phyloP scores from a whole-genome alignment of 495 filamentous ascomycete genomes.

The Tuber microsphaerosporum region DNA sequence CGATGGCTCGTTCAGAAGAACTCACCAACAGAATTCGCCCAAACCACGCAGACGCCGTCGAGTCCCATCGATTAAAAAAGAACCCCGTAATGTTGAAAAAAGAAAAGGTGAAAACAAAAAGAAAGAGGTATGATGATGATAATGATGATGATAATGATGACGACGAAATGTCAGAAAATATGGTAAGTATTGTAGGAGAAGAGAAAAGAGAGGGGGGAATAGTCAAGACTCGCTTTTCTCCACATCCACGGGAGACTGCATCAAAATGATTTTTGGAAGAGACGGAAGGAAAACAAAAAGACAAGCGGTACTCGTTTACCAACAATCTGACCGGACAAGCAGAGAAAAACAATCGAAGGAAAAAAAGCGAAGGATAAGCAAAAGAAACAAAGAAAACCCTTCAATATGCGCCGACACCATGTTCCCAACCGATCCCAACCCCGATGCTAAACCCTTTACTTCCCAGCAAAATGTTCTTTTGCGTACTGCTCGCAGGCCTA shows the following conservation, averaged over 20 bases:
- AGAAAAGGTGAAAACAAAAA: conserved; percentile 27
- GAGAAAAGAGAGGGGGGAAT: neutral
- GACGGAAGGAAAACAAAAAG: conserved; percentile 23
- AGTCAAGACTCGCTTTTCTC: conserved; percentile 1
- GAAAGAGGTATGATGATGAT: conserved; percentile 11
- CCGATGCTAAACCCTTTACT: conserved; percentile 26
- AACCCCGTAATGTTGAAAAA: conserved; percentile 18
- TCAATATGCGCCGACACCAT: conserved; percentile 38
- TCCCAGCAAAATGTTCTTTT: conserved; percentile 73
- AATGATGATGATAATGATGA: neutral
- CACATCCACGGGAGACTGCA: conserved; percentile 2
- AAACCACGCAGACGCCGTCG: conserved; percentile 29
- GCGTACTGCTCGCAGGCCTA: conserved; percentile 98
- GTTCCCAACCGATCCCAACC: conserved; percentile 17
- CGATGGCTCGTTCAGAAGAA: conserved; percentile 32
- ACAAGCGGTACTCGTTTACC: conserved; percentile 22
- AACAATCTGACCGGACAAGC: conserved; percentile 13
- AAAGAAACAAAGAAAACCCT: conserved; percentile 23
- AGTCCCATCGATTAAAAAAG: conserved; percentile 15
- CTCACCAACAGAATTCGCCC: conserved; percentile 26
- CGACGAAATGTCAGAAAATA: neutral
- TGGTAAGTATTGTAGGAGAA: conserved; percentile 4
- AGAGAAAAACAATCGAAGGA: conserved; percentile 8
- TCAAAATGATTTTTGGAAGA: conserved; percentile 25
- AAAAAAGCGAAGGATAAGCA: conserved; percentile 12